These are phyloP conservation scores for Myrmaecium sp. DNA, from an alignment of 2,329 filamentous ascomycete genomes.

Conservation along the genomic window DNA sequence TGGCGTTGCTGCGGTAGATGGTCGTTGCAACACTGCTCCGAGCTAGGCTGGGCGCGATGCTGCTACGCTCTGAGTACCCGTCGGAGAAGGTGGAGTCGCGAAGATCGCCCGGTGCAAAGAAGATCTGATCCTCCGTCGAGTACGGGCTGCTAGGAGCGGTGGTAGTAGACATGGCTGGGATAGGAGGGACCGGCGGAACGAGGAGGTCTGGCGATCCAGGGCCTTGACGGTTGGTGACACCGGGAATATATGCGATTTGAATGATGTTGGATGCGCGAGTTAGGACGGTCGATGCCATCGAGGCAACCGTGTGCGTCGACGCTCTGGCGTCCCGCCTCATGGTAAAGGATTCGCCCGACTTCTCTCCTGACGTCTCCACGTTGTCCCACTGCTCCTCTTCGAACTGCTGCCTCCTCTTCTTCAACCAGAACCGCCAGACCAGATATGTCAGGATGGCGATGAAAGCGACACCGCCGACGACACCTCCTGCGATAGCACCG, in stretches of 20 bases:
- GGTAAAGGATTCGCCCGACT: constrained; percentile 37
- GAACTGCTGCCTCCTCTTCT: constrained; percentile 51
- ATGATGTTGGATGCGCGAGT: constrained; percentile 97
- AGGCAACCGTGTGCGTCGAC: constrained; percentile 73
- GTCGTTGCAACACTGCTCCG: constrained; percentile 63
- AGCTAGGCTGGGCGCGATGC: constrained; percentile 31
- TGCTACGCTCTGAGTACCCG: constrained; percentile 28
- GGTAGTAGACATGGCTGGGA: constrained; percentile 45
- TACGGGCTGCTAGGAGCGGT: constrained; percentile 43
- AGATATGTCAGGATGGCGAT: constrained; percentile 62
- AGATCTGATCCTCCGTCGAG: constrained; percentile 60
- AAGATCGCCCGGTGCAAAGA: constrained; percentile 81
- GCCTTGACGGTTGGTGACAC: constrained; percentile 80
- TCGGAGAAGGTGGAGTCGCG: constrained; percentile 78
- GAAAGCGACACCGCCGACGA: constrained; percentile 65
- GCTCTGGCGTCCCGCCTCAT: constrained; percentile 45
- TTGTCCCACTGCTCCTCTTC: constrained; percentile 40
- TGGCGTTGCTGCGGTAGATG: constrained; percentile 80
- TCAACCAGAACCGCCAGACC: constrained; percentile 77
- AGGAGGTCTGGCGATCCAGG: constrained; percentile 66
- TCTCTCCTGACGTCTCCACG: constrained; percentile 38
- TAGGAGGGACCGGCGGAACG: constrained; percentile 84
- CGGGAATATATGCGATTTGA: constrained; percentile 96
- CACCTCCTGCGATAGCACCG: constrained; percentile 81
- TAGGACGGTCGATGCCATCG: constrained; percentile 86